These are phyloP conservation scores for Gentiana dahurica DNA, from an alignment of 257 asterid genomes.

Conservation along the genomic window DNA sequence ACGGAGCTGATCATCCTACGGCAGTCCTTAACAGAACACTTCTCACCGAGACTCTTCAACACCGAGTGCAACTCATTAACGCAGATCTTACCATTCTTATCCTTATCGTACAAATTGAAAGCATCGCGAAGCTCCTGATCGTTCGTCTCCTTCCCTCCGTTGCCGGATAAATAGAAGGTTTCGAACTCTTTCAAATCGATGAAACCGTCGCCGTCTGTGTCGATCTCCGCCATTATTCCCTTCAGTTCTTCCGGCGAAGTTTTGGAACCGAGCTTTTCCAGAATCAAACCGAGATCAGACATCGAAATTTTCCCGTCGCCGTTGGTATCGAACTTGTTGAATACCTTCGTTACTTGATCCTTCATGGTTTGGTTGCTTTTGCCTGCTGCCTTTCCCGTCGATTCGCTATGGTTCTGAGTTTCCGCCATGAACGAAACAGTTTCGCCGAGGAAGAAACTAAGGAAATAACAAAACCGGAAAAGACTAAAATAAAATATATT, in stretches of 20 bases:
- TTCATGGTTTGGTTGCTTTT: slow-evolving; percentile 6
- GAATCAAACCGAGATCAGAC: slow-evolving; percentile 29
- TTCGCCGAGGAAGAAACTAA: slow-evolving; percentile 8
- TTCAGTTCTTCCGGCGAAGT: too few relatives aligned
- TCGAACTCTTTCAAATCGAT: too few relatives aligned
- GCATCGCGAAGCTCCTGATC: slow-evolving; percentile 68
- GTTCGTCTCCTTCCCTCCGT: slow-evolving; percentile 19
- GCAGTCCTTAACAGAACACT: slow-evolving; percentile 67
- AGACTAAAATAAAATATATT: slow-evolving; percentile 5
- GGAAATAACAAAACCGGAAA: slow-evolving; percentile 7
- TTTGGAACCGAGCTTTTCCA: too few relatives aligned
- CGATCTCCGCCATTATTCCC: too few relatives aligned
- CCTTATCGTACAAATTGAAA: slow-evolving; percentile 65
- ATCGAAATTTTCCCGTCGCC: slow-evolving; percentile 49
- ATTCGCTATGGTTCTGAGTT: slow-evolving; percentile 1
- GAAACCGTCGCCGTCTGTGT: too few relatives aligned
- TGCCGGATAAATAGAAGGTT: slow-evolving; percentile 30
- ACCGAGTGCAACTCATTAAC: slow-evolving; percentile 58
- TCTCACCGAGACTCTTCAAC: slow-evolving; percentile 56
- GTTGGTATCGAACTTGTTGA: slow-evolving; percentile 41
- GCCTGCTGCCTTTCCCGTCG: slow-evolving; percentile 1
- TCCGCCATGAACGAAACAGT: neutral
- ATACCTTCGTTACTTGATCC: slow-evolving; percentile 23
- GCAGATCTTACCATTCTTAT: slow-evolving; percentile 75
- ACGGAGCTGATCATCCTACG: slow-evolving; percentile 61